Percentiles rank a stretch among this genome's conserved stretches.
Conservation (phyloP, 2,329 filamentous ascomycete genomes). For the Byssoonygena ceratinophila region DNA sequence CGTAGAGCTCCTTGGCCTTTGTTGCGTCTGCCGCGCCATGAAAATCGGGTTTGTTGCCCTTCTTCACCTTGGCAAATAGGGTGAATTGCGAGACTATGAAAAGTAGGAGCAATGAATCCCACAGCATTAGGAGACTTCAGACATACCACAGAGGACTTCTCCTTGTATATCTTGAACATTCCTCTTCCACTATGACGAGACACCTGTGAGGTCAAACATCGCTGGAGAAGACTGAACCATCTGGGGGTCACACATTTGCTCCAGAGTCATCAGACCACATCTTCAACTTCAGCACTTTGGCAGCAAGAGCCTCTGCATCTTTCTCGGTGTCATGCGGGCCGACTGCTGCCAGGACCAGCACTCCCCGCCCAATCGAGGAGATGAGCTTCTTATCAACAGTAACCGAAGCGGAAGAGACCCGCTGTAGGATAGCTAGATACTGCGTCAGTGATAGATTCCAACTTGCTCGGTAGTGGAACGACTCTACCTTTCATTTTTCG, state of each 20-base stretch:
- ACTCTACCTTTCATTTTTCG: constrained; percentile 33
- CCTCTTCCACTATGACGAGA: constrained; percentile 63
- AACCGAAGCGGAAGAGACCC: constrained; percentile 89
- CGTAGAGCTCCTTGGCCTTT: constrained; percentile 70
- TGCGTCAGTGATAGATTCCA: neutral
- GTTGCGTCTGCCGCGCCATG: constrained; percentile 72
- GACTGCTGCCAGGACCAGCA: constrained; percentile 85
- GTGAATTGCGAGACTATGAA: constrained; percentile 87
- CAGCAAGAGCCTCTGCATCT: constrained; percentile 71
- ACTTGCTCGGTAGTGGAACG: constrained; percentile 8
- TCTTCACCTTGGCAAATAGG: constrained; percentile 82
- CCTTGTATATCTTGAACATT: constrained; percentile 80
- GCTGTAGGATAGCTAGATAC: constrained; percentile 69
- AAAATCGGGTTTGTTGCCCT: constrained; percentile 91
- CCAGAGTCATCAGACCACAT: constrained; percentile 79
- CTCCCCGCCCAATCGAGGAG: constrained; percentile 79
- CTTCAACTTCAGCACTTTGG: constrained; percentile 79
- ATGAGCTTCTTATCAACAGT: constrained; percentile 84
- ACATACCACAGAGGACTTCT: constrained; percentile 83
- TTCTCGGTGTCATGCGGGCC: constrained; percentile 82
- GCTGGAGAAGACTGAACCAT: neutral
- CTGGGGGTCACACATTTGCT: constrained; percentile 43
- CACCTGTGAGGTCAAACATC: constrained; percentile 14
- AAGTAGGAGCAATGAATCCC: neutral
- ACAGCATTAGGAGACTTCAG: neutral